Percentiles rank a stretch among this genome's conserved stretches.
Conservation (phyloP, 768 basidiomycete species). For the Calocera cornea region DNA sequence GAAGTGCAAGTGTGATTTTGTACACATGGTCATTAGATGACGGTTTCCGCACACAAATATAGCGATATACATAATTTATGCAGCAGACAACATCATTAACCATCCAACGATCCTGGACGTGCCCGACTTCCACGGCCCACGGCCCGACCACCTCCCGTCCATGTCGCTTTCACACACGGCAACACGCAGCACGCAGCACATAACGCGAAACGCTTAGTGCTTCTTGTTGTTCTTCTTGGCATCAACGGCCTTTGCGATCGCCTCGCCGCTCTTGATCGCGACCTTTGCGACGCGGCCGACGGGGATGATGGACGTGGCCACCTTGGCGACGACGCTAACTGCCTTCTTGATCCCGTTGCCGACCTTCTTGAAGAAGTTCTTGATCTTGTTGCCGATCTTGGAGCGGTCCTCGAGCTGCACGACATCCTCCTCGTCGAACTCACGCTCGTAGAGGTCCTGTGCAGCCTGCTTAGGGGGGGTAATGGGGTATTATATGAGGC, state of each 20-base stretch:
- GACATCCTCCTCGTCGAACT: neutral
- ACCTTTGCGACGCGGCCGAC: neutral
- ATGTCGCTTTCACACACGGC: neutral
- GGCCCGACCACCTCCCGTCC: neutral
- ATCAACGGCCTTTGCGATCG: neutral
- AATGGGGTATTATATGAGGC: neutral
- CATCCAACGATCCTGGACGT: neutral
- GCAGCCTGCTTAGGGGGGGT: neutral
- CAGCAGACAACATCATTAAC: neutral
- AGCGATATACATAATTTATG: neutral
- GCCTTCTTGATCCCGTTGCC: neutral
- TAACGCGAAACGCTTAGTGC: neutral
- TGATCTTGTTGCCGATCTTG: constrained; percentile 3
- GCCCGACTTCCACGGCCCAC: neutral
- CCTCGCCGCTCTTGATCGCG: neutral
- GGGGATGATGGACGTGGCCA: neutral
- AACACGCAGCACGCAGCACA: no score
- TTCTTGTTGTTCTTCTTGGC: neutral
- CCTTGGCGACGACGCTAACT: neutral
- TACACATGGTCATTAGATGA: neutral
- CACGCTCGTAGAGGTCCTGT: neutral
- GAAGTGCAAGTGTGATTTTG: neutral
- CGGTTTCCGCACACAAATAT: neutral
- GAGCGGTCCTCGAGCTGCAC: neutral
- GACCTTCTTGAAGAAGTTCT: constrained; percentile 1